Percentiles rank a stretch among this genome's conserved stretches.
These are phyloP conservation scores for Podila verticillata DNA, from an alignment of 192 early-diverging fungal genomes.

Conservation along the genomic window DNA sequence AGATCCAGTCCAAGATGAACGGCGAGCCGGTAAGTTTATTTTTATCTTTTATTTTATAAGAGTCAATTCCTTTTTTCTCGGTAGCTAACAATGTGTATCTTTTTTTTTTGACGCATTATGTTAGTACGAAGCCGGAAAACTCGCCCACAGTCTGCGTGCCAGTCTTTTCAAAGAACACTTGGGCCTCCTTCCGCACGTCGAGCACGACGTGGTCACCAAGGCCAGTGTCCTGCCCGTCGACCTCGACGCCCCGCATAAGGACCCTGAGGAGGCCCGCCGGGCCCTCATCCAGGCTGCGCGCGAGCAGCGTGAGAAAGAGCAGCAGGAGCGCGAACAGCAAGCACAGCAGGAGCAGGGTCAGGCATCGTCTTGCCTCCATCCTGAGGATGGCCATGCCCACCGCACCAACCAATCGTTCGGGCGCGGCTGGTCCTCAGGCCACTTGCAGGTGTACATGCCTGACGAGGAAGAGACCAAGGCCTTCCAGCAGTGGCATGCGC, in stretches of 20 bases:
- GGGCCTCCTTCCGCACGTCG: conserved; percentile 67
- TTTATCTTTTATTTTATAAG: not conserved
- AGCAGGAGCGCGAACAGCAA: conserved; percentile 6
- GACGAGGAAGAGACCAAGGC: conserved; percentile 40
- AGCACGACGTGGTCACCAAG: conserved; percentile 49
- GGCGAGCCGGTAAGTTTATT: conserved; percentile 42
- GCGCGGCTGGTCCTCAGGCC: conserved; percentile 1
- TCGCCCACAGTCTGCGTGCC: conserved; percentile 79
- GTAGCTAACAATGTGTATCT: not conserved
- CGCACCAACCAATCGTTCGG: not conserved
- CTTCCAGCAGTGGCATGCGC: conserved; percentile 26
- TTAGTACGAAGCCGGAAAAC: conserved; percentile 76
- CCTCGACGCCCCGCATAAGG: conserved; percentile 36
- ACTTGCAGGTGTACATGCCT: conserved; percentile 27
- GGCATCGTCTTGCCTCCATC: not conserved
- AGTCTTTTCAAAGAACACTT: conserved; percentile 86
- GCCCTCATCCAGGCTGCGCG: conserved; percentile 20
- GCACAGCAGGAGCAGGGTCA: not conserved
- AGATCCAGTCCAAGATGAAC: conserved; percentile 76
- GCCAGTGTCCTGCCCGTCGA: conserved; percentile 48
- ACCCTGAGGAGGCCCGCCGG: conserved; percentile 19
- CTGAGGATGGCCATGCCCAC: not conserved
- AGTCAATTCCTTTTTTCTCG: not conserved
- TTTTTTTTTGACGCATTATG: not conserved
- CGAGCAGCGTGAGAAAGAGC: conserved; percentile 10